phyloP scores from a whole-genome alignment of 768 basidiomycete genomes.

The Tricholoma saponaceum region DNA sequence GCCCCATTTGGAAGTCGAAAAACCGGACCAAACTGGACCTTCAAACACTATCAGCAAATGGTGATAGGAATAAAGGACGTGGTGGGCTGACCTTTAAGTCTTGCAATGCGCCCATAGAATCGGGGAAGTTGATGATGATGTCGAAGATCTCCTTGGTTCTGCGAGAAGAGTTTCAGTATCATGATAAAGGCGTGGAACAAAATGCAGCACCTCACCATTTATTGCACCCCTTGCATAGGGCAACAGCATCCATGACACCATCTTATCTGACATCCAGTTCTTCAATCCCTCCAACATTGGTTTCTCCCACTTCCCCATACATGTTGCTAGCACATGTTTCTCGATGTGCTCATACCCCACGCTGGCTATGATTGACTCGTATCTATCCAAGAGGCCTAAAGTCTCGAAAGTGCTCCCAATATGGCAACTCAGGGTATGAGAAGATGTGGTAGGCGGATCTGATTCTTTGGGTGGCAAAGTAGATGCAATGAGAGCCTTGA shows the following conservation, averaged over 20 bases:
- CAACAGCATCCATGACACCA: slow-evolving; percentile 82
- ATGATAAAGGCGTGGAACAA: too few relatives aligned
- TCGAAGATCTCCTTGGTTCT: slow-evolving; percentile 88
- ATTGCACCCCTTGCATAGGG: slow-evolving; percentile 70
- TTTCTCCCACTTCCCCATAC: slow-evolving; percentile 65
- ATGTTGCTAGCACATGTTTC: slow-evolving; percentile 59
- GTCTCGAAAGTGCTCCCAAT: slow-evolving; percentile 65
- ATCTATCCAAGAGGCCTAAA: slow-evolving; percentile 77
- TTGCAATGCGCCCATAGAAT: slow-evolving; percentile 77
- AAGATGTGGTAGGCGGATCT: slow-evolving; percentile 10
- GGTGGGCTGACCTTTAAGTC: slow-evolving; percentile 97
- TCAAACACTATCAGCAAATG: too few relatives aligned
- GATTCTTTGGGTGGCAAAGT: slow-evolving; percentile 41
- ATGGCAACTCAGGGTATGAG: slow-evolving; percentile 15
- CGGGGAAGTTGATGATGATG: slow-evolving; percentile 92
- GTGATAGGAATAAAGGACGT: too few relatives aligned
- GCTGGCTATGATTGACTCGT: slow-evolving; percentile 77
- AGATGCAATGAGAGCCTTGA: slow-evolving; percentile 61
- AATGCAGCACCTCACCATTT: slow-evolving; percentile 52
- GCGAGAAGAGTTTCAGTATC: too few relatives aligned
- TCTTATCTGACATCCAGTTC: slow-evolving; percentile 73
- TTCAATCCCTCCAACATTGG: slow-evolving; percentile 59
- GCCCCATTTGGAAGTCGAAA: too few relatives aligned
- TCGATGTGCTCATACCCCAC: slow-evolving; percentile 89
- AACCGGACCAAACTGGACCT: too few relatives aligned